phyloP scores from a whole-genome alignment of 2,329 filamentous ascomycete species.

The Hypoxylon sp. region DNA sequence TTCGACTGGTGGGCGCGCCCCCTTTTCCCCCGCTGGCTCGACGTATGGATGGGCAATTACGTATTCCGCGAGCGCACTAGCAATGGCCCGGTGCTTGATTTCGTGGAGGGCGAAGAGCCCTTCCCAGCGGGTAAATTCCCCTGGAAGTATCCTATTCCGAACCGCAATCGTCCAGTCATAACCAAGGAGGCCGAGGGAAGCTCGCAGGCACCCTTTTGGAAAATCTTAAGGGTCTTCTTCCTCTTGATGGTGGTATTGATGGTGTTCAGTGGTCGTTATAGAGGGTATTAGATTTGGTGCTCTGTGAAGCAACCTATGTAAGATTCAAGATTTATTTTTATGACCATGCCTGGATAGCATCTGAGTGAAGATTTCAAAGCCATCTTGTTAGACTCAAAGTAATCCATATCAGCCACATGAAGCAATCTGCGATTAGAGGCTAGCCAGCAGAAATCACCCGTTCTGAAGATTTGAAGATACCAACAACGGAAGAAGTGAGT shows the following conservation, averaged over 20 bases:
- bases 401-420: too few species aligned
- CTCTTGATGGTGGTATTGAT: background rate
- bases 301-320: background rate
- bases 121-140: constrained; percentile 16
- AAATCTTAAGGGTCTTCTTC: background rate
- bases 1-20: constrained; percentile 24
- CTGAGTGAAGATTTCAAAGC: background rate
- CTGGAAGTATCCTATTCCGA: constrained; percentile 28
- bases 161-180: background rate
- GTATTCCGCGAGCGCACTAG: background rate
- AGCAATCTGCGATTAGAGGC: too few species aligned
- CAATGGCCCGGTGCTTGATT: constrained; percentile 26
- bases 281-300: background rate
- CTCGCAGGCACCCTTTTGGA: background rate
- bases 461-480: too few species aligned
- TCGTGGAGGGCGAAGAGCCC: constrained; percentile 31
- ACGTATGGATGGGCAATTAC: background rate
- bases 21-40: constrained; percentile 12
- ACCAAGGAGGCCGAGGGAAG: background rate
- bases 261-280: constrained; percentile 5
- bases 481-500: background rate
- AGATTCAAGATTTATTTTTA: too few species aligned
- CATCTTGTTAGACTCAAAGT: background rate
- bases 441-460: too few species aligned
- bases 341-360: background rate